These are phyloP conservation scores for Juglanconis juglandina DNA, from an alignment of 2,329 filamentous ascomycete species.

Conservation along the genomic window DNA sequence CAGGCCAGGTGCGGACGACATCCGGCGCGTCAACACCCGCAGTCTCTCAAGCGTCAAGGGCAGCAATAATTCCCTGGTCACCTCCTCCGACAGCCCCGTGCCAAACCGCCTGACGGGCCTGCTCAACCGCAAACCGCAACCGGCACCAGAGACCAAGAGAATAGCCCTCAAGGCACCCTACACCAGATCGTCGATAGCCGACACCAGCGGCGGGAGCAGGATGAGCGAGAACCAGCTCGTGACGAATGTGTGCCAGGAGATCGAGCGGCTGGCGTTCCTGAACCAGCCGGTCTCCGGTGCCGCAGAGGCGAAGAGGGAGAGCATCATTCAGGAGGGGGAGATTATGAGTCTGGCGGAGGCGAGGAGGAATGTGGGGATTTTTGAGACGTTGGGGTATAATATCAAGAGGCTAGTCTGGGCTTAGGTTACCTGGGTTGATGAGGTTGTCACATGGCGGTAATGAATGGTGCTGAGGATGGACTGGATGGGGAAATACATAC, in stretches of 20 bases:
- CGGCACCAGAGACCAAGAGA: constrained; percentile 34
- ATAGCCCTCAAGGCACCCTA: constrained; percentile 57
- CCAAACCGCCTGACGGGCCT: constrained; percentile 38
- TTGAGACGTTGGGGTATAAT: constrained; percentile 85
- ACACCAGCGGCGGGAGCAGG: constrained; percentile 43
- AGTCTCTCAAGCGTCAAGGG: constrained; percentile 59
- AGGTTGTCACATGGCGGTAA: not conserved
- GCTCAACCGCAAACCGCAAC: constrained; percentile 33
- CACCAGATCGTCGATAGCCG: constrained; percentile 50
- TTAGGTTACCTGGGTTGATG: constrained; percentile 17
- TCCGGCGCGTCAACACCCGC: constrained; percentile 79
- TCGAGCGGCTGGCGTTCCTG: constrained; percentile 63
- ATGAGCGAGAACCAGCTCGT: constrained; percentile 56
- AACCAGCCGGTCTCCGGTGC: constrained; percentile 37
- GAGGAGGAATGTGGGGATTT: constrained; percentile 76
- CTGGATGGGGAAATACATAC: not conserved
- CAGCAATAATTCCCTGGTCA: not conserved
- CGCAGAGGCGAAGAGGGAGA: constrained; percentile 41
- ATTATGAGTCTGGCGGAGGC: constrained; percentile 85
- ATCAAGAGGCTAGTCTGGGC: constrained; percentile 94
- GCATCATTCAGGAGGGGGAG: constrained; percentile 56
- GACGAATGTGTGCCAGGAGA: constrained; percentile 68
- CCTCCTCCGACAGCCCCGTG: constrained; percentile 12
- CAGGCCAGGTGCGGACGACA: constrained; percentile 64
- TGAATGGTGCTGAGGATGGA: not conserved